These are phyloP conservation scores for Breviolum minutum DNA, from an alignment of 73 alveolate species.

Conservation along the genomic window DNA sequence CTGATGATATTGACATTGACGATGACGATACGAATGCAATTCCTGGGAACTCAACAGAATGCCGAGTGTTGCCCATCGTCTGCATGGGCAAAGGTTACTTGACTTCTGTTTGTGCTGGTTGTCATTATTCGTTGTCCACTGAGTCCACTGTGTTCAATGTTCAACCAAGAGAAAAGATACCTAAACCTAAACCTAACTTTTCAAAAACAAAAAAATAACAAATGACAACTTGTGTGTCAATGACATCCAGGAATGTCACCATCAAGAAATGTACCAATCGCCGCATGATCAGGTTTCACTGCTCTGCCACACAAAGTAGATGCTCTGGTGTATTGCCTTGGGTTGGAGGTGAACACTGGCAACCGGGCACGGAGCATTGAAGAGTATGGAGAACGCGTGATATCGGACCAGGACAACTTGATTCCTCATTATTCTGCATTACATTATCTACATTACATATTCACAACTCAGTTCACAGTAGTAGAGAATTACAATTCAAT, in stretches of 20 bases:
- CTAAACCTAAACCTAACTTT: background rate
- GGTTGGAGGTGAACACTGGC: background rate
- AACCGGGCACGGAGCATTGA: background rate
- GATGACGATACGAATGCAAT: background rate
- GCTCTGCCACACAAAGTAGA: background rate
- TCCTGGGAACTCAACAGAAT: background rate
- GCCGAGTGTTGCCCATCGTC: background rate
- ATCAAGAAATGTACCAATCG: too few species aligned
- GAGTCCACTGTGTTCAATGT: background rate
- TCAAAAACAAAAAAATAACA: too few species aligned
- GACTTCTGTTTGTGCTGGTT: background rate
- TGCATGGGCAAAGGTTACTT: slow-evolving; percentile 8
- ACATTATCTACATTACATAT: too few species aligned
- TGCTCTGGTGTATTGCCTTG: background rate
- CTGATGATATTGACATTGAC: background rate
- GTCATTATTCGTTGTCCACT: too few species aligned
- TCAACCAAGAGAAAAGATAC: background rate
- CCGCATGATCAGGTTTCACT: background rate
- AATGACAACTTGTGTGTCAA: too few species aligned
- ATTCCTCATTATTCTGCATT: too few species aligned
- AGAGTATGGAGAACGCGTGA: background rate
- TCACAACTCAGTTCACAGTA: background rate
- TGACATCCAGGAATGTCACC: too few species aligned
- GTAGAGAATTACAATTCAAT: background rate
- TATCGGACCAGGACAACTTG: background rate